These are phyloP conservation scores for Talaromyces funiculosus DNA, from an alignment of 2,329 filamentous ascomycete genomes.

Conservation along the genomic window DNA sequence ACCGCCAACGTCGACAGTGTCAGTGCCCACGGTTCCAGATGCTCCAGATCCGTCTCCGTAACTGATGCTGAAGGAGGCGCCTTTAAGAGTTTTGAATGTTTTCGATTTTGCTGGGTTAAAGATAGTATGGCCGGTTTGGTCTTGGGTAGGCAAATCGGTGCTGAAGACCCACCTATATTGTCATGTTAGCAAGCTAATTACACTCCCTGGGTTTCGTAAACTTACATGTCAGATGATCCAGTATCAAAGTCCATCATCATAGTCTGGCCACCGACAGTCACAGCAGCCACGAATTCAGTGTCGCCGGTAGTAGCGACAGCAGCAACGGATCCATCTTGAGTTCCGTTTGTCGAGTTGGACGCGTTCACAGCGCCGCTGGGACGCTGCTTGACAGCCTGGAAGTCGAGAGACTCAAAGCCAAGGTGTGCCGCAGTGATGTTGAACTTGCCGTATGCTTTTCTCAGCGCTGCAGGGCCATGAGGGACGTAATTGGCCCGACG, in stretches of 20 bases:
- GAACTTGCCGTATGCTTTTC: constrained; percentile 65
- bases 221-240: constrained; percentile 65
- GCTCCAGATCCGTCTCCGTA: constrained; percentile 65
- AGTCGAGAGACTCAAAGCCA: constrained; percentile 32
- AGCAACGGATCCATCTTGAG: constrained; percentile 18
- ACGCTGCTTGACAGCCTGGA: constrained; percentile 25
- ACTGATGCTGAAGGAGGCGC: constrained; percentile 56
- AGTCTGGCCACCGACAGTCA: constrained; percentile 63
- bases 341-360: background rate
- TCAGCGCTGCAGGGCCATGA: constrained; percentile 57
- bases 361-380: constrained; percentile 14
- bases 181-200: background rate
- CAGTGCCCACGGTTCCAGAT: constrained; percentile 59
- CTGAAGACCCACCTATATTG: constrained; percentile 61
- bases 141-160: constrained; percentile 46
- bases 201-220: background rate
- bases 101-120: constrained; percentile 51
- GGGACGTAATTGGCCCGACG: constrained; percentile 51
- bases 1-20: constrained; percentile 62
- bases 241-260: constrained; percentile 68
- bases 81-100: constrained; percentile 46
- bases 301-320: constrained; percentile 61
- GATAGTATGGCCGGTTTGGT: constrained; percentile 49
- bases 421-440: constrained; percentile 47
- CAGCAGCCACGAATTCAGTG: constrained; percentile 63